Base-by-base conservation (phyloP, 495 filamentous ascomycete genomes). In the Jackrogersella multiformis region DNA sequence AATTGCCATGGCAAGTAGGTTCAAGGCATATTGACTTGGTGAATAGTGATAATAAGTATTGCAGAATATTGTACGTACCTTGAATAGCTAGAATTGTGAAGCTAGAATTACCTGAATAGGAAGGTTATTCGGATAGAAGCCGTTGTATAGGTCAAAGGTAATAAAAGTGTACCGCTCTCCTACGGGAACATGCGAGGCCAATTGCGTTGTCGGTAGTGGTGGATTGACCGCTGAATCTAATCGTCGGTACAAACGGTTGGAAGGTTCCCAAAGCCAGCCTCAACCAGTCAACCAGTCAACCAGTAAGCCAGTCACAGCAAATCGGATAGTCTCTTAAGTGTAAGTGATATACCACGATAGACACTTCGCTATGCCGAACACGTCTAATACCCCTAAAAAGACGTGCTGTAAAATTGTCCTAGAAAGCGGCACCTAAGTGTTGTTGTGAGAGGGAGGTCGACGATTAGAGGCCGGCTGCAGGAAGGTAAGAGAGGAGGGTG, bases 361-460 rank as follows among this genome's bases (percentile, higher is more conserved):
- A 36, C 61, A 42, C 54, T 64, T 53, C 35, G 54, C 52, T 64
- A 69, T 69, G 60, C 49, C 48, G 66, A 21, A 44, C 55, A 69
- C 66, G 49, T 61, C 66, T 69, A 44, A 42, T 26, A 54, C 66
- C 42, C 66, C 42, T 55, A 46, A 61, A 56, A 26, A 64, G 55
- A 64, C 49, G 49, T 64, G 55, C 44, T 39, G 46, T 41, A 21
- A 42, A 30, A 23, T 61, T 56, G 60, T 60, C 60, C 4, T 5
- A 51, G 60, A 56, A 51, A 64, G 60, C 42, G 55, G 48, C 60
- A 69, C 66, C 55, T 68, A 5, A 20, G 41, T 58, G 58, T 63
- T 46, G 58, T 60, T 66, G 41, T 15, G 28, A 49, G 28, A 64
- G 53, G 42, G 56, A 52, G 20, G 66, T 52, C 61, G 65, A 68